Evolutionary conservation across 1,284 basidiomycete species (phyloP).

Genomic region (Paramarasmius palmivorus): DNA sequence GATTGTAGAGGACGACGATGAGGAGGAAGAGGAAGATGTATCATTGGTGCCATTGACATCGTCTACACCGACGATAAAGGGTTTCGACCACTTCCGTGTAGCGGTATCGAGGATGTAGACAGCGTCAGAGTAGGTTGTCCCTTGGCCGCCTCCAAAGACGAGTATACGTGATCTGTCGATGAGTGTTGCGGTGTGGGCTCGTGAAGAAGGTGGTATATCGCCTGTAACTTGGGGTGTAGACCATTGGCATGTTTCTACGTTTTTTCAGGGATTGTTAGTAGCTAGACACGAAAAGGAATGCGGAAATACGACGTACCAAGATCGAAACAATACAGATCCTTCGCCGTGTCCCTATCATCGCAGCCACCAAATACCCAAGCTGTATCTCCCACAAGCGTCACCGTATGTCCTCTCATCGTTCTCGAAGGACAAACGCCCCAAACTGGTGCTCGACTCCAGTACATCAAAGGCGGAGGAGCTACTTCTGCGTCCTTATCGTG

Average conservation of each 20-base stretch:
- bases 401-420: conserved; percentile 82
- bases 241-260: conserved; percentile 88
- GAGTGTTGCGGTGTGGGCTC: conserved; percentile 87
- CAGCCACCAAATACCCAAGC: conserved; percentile 92
- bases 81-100: conserved; percentile 66
- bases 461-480: conserved; percentile 69
- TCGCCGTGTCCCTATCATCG: conserved; percentile 76
- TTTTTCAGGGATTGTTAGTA: neutral
- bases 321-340: conserved; percentile 85
- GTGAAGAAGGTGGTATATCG: conserved; percentile 76
- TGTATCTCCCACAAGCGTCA: conserved; percentile 78
- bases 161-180: conserved; percentile 75
- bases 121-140: conserved; percentile 72
- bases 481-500: conserved; percentile 55
- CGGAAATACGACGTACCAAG: conserved; percentile 51
- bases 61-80: conserved; percentile 36
- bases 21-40: too few species aligned
- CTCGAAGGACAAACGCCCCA: conserved; percentile 76
- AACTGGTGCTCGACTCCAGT: conserved; percentile 85
- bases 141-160: conserved; percentile 87
- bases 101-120: conserved; percentile 84
- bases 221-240: conserved; percentile 74
- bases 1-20: too few species aligned
- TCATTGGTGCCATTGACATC: too few species aligned
- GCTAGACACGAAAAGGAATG: neutral